phyloP scores from a whole-genome alignment of 164 flowering plant genomes.

The Nelumbo lutea region DNA sequence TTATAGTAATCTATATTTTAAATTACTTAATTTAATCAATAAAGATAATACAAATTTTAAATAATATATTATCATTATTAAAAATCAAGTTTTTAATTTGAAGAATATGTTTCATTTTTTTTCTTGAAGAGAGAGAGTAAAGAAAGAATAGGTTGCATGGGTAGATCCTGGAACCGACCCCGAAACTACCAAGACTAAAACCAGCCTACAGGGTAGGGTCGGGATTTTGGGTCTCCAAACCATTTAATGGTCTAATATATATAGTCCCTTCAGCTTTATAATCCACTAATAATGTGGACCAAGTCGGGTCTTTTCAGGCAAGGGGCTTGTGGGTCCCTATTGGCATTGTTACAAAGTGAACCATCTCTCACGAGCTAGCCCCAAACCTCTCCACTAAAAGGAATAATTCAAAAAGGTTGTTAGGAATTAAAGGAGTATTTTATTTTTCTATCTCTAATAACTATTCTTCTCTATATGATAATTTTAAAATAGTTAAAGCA shows the following conservation, averaged over 20 bases:
- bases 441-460: background rate
- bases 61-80: too few relatives aligned
- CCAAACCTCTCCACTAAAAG: background rate
- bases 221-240: conserved; percentile 12
- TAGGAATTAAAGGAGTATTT: background rate
- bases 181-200: too few relatives aligned
- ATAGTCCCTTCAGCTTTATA: conserved; percentile 22
- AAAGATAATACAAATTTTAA: too few relatives aligned
- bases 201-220: conserved; percentile 1
- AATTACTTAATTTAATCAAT: too few relatives aligned
- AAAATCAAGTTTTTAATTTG: too few relatives aligned
- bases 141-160: too few relatives aligned
- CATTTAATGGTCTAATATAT: conserved; percentile 5
- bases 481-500: too few relatives aligned
- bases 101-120: too few relatives aligned
- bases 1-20: too few relatives aligned
- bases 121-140: too few relatives aligned
- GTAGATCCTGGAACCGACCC: too few relatives aligned
- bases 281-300: conserved; percentile 32
- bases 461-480: too few relatives aligned
- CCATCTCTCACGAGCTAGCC: background rate
- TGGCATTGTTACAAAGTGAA: conserved; percentile 8
- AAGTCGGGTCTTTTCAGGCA: conserved; percentile 13
- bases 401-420: background rate
- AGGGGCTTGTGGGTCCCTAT: conserved; percentile 19